Evolutionary conservation across 441 rosid genomes (phyloP).

Genomic region (Arabidopsis lyrata): DNA sequence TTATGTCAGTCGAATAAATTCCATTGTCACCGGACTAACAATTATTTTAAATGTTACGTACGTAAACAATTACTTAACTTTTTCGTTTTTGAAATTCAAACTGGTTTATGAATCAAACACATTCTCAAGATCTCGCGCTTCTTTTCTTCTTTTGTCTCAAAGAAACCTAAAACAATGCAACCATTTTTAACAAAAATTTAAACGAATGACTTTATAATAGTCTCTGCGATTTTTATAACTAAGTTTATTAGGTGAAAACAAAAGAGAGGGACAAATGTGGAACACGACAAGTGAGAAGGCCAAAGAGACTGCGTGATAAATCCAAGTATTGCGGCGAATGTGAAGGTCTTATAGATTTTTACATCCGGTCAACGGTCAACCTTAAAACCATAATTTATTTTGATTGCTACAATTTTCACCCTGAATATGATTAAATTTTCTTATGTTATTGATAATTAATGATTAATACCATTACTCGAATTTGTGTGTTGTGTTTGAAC

Average conservation of each 20-base stretch:
- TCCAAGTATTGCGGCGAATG: constrained; percentile 39
- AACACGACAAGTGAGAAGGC: constrained; percentile 39
- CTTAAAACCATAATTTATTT: not conserved
- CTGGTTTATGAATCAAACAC: constrained; percentile 14
- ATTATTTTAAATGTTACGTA: constrained; percentile 30
- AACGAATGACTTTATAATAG: not conserved
- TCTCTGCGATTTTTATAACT: not conserved
- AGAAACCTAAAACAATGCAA: not conserved
- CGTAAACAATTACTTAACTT: constrained; percentile 31
- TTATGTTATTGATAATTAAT: constrained; percentile 5
- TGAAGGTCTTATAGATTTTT: constrained; percentile 15
- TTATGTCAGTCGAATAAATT: constrained; percentile 49
- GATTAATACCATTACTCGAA: not conserved
- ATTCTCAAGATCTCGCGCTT: constrained; percentile 39
- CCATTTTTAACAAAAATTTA: not conserved
- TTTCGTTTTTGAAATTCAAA: constrained; percentile 39
- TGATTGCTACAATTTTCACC: not conserved
- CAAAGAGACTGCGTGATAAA: constrained; percentile 34
- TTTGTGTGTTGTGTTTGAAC: not conserved
- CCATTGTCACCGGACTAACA: constrained; percentile 43
- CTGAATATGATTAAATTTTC: constrained; percentile 7
- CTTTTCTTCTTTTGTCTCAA: constrained; percentile 20
- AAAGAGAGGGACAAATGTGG: constrained; percentile 39
- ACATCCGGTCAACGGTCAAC: constrained; percentile 29
- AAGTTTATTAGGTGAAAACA: constrained; percentile 17